Evolutionary conservation across 768 basidiomycete species (phyloP).

Genomic region (Nidula microcarpa): DNA sequence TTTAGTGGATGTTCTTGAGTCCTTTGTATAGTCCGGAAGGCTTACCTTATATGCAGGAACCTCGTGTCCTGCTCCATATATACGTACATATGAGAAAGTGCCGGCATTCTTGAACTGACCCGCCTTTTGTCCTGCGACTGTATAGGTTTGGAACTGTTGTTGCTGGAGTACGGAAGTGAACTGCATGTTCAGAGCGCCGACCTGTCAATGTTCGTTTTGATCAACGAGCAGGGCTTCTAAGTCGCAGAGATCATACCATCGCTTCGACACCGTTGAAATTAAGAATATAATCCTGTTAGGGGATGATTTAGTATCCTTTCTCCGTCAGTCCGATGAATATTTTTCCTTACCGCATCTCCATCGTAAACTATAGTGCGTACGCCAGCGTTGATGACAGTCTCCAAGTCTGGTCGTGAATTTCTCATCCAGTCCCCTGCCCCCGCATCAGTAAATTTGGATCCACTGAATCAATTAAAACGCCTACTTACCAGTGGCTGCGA

Average conservation of each 20-base stretch:
- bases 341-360: slow-evolving; percentile 48
- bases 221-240: too few species aligned
- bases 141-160: slow-evolving; percentile 41
- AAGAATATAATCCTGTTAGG: slow-evolving; percentile 45
- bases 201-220: slow-evolving; percentile 17
- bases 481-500: slow-evolving; percentile 21
- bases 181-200: slow-evolving; percentile 42
- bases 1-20: not conserved
- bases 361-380: slow-evolving; percentile 47
- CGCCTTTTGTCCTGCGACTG: slow-evolving; percentile 39
- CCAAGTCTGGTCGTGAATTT: slow-evolving; percentile 42
- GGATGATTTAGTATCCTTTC: not conserved
- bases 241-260: slow-evolving; percentile 33
- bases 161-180: slow-evolving; percentile 35
- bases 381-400: slow-evolving; percentile 57
- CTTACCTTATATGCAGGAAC: slow-evolving; percentile 37
- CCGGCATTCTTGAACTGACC: slow-evolving; percentile 57
- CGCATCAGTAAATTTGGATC: not conserved
- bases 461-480: not conserved
- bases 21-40: not conserved
- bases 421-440: slow-evolving; percentile 57
- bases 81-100: slow-evolving; percentile 47
- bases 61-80: slow-evolving; percentile 42
- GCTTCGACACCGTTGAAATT: slow-evolving; percentile 57
- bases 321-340: too few species aligned